These are phyloP conservation scores for Meyerozyma carpophila DNA, from an alignment of 1,139 yeast species.

Conservation along the genomic window DNA sequence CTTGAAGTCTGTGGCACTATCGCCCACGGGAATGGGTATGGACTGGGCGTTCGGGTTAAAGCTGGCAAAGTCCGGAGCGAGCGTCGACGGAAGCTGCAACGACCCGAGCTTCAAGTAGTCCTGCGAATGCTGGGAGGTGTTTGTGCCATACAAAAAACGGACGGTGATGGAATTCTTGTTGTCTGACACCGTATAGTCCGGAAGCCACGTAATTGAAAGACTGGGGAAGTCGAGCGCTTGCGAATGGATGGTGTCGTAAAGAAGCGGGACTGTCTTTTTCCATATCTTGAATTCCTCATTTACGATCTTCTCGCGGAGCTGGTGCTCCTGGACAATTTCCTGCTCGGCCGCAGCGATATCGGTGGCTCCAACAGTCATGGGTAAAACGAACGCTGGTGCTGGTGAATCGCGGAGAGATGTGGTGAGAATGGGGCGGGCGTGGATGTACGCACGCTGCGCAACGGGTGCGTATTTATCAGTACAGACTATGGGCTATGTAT, in stretches of 20 bases:
- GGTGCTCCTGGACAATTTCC: slow-evolving; percentile 39
- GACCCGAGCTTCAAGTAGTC: slow-evolving; percentile 45
- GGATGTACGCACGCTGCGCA: background rate
- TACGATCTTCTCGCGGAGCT: slow-evolving; percentile 43
- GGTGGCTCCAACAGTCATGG: background rate
- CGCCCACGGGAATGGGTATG: slow-evolving; percentile 18
- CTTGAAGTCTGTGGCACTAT: slow-evolving; percentile 20
- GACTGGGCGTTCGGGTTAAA: slow-evolving; percentile 15
- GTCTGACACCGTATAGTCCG: slow-evolving; percentile 27
- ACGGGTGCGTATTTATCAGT: background rate
- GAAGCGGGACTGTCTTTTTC: slow-evolving; percentile 91
- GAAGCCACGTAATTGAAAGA: slow-evolving; percentile 46
- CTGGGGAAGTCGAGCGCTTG: slow-evolving; percentile 62
- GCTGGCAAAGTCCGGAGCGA: slow-evolving; percentile 31
- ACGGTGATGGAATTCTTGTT: slow-evolving; percentile 33
- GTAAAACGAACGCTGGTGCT: background rate
- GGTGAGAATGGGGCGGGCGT: background rate
- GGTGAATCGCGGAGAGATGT: background rate
- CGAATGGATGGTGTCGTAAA: slow-evolving; percentile 75
- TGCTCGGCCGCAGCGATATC: slow-evolving; percentile 15
- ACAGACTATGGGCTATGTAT: background rate
- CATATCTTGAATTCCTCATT: slow-evolving; percentile 84
- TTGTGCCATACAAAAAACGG: slow-evolving; percentile 46
- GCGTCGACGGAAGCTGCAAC: slow-evolving; percentile 46
- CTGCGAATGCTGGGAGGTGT: slow-evolving; percentile 31